Conservation (phyloP, 371 early-diverging fungal species). For the Choanephora cucurbitarum region DNA sequence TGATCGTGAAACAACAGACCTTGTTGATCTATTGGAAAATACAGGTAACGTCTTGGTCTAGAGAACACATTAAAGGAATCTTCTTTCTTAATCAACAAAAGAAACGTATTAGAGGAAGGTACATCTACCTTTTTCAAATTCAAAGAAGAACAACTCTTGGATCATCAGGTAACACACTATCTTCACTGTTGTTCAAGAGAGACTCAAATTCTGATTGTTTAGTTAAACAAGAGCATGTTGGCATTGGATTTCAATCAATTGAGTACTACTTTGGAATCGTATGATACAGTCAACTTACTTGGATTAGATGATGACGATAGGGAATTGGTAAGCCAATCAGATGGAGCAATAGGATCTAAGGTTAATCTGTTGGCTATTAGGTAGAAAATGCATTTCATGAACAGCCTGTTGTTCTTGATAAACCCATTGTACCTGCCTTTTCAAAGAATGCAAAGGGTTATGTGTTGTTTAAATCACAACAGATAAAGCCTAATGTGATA, state of each 20-base stretch:
- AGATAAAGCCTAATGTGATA: slow-evolving; percentile 14
- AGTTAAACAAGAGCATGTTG: slow-evolving; percentile 31
- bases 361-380: slow-evolving; percentile 11
- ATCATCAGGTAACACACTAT: slow-evolving; percentile 9
- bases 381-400: slow-evolving; percentile 27
- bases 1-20: slow-evolving; percentile 51
- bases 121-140: slow-evolving; percentile 47
- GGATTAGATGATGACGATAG: slow-evolving; percentile 29
- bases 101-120: slow-evolving; percentile 20
- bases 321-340: slow-evolving; percentile 27
- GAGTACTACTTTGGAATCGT: slow-evolving; percentile 22
- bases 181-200: no score
- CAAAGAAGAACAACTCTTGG: slow-evolving; percentile 42
- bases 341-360: background rate
- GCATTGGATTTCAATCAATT: slow-evolving; percentile 38
- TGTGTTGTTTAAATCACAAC: slow-evolving; percentile 38
- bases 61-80: no score
- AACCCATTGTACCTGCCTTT: slow-evolving; percentile 48
- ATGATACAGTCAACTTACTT: slow-evolving; percentile 25
- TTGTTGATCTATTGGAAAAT: slow-evolving; percentile 44
- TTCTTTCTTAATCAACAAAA: background rate
- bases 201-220: no score
- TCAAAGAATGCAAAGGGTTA: slow-evolving; percentile 39
- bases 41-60: no score
- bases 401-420: slow-evolving; percentile 27